These are phyloP conservation scores for Fusarium foetens DNA, from an alignment of 2,329 filamentous ascomycete species.

Conservation along the genomic window DNA sequence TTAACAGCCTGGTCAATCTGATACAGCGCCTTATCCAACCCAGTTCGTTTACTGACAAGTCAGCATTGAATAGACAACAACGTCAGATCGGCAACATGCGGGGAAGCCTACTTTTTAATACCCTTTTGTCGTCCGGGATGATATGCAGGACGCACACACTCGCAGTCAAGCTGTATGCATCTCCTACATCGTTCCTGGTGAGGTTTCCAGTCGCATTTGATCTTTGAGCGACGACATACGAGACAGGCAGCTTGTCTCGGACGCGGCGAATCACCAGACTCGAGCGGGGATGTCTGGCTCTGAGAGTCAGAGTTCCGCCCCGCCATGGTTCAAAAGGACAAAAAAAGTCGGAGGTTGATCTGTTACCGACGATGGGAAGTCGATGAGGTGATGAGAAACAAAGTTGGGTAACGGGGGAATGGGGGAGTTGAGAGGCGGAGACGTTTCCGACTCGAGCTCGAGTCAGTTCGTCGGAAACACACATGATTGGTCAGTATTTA, in stretches of 20 bases:
- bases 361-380: conserved; percentile 27
- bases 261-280: conserved; percentile 43
- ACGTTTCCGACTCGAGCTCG: background rate
- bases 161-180: conserved; percentile 65
- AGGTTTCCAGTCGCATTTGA: conserved; percentile 69
- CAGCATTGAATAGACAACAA: background rate
- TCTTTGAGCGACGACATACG: conserved; percentile 73
- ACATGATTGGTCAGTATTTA: conserved; percentile 26
- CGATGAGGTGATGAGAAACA: conserved; percentile 10
- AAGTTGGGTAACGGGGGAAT: conserved; percentile 1
- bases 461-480: background rate
- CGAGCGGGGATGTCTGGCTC: conserved; percentile 33
- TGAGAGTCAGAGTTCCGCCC: conserved; percentile 21
- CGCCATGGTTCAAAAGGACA: conserved; percentile 11
- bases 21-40: conserved; percentile 77
- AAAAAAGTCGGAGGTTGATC: conserved; percentile 25
- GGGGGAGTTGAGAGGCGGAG: conserved; percentile 26
- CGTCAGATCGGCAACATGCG: background rate
- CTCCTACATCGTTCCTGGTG: conserved; percentile 67
- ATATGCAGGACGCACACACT: conserved; percentile 77
- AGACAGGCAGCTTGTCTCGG: conserved; percentile 66
- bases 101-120: conserved; percentile 73
- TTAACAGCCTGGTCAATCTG: conserved; percentile 77
- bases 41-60: conserved; percentile 72
- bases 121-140: conserved; percentile 79